Percentiles rank a stretch among this genome's conserved stretches.
Conservation (phyloP, 75 land plant species). For the Sequoia sempervirens region DNA sequence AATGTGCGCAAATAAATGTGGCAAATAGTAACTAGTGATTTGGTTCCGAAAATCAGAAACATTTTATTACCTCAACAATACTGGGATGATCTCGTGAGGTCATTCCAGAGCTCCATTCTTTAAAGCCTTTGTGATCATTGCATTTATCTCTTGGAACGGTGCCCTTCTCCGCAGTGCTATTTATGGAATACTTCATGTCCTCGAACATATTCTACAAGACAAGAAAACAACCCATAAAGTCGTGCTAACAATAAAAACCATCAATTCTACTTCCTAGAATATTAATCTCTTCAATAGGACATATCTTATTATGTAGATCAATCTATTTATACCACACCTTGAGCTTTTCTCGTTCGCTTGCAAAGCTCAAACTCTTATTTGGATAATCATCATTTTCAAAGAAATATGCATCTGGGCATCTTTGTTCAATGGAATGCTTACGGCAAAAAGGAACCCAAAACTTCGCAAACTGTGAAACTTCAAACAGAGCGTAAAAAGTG, state of each 20-base stretch:
- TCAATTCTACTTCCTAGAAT: background rate
- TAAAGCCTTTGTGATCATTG: constrained; percentile 12
- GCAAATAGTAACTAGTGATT: too few species aligned
- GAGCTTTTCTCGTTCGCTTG: background rate
- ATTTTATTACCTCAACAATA: constrained; percentile 12
- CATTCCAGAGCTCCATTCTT: constrained; percentile 9
- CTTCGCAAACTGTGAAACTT: constrained; percentile 23
- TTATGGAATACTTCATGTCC: constrained; percentile 13
- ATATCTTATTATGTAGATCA: background rate
- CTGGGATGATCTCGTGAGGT: constrained; percentile 12
- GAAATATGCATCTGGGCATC: constrained; percentile 50
- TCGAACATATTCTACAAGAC: constrained; percentile 6
- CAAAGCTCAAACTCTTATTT: background rate
- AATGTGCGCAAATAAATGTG: background rate
- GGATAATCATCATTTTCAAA: background rate
- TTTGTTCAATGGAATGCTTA: constrained; percentile 31
- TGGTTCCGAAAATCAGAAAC: too few species aligned
- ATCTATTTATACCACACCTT: too few species aligned
- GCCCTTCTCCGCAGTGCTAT: background rate
- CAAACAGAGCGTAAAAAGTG: constrained; percentile 14
- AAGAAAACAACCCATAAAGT: background rate
- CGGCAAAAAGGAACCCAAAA: constrained; percentile 62
- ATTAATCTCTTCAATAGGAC: background rate
- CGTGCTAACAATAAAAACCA: too few species aligned
- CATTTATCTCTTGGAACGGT: constrained; percentile 10